Evolutionary conservation across 225 moss, liverwort and hornwort genomes (phyloP).

Genomic region (Marchantia paleacea): DNA sequence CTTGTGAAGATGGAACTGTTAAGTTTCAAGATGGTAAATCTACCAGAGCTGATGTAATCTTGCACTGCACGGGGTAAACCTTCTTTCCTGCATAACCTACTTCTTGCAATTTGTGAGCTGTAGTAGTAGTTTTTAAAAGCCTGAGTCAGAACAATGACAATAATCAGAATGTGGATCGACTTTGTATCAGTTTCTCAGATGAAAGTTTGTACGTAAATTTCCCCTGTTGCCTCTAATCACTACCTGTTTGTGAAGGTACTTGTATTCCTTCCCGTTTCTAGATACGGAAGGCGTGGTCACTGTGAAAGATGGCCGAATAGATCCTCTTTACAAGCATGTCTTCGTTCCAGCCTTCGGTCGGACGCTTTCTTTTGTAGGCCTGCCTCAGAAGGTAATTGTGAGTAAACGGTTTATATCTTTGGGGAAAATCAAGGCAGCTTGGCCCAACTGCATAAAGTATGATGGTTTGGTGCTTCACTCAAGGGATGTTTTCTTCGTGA

Average conservation of each 20-base stretch:
- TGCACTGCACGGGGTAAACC: slow-evolving; percentile 86
- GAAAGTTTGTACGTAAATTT: too few relatives aligned
- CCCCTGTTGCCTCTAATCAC: not conserved
- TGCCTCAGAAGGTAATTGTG: slow-evolving; percentile 60
- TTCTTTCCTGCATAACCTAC: not conserved
- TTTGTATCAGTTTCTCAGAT: not conserved
- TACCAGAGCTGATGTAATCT: slow-evolving; percentile 53
- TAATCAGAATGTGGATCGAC: not conserved
- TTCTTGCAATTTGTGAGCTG: not conserved
- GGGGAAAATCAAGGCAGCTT: not conserved
- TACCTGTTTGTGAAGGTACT: slow-evolving; percentile 47
- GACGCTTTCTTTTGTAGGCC: slow-evolving; percentile 73
- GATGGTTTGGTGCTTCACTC: not conserved
- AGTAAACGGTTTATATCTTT: not conserved
- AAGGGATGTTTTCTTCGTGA: not conserved
- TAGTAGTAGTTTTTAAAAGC: not conserved
- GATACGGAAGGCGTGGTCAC: slow-evolving; percentile 58
- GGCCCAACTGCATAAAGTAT: not conserved
- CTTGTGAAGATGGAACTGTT: slow-evolving; percentile 64
- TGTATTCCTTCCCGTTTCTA: slow-evolving; percentile 71
- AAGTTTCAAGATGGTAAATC: slow-evolving; percentile 64
- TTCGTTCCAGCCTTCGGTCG: slow-evolving; percentile 80
- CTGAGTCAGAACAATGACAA: not conserved
- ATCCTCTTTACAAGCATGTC: slow-evolving; percentile 80
- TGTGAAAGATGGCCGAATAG: slow-evolving; percentile 68